Evolutionary conservation across 805 yeast species (phyloP).

Genomic region (Candida krabiensis): DNA sequence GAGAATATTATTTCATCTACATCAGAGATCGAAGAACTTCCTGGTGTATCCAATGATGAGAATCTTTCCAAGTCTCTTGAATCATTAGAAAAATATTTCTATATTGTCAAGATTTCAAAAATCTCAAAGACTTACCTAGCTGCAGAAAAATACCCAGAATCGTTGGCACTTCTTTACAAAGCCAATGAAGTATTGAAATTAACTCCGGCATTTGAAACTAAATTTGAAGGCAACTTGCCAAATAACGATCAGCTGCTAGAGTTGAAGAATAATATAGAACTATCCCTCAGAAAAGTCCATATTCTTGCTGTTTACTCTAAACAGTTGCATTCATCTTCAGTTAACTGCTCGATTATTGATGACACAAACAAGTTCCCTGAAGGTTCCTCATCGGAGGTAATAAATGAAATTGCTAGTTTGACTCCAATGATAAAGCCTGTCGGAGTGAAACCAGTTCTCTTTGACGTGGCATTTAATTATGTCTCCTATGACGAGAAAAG

Average conservation of each 20-base stretch:
- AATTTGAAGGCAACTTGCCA: slow-evolving; percentile 45
- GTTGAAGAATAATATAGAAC: slow-evolving; percentile 23
- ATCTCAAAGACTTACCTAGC: slow-evolving; percentile 47
- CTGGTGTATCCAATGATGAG: slow-evolving; percentile 90
- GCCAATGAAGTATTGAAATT: slow-evolving; percentile 23
- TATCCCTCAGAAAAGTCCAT: slow-evolving; percentile 35
- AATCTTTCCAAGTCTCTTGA: slow-evolving; percentile 56
- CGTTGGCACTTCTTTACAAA: slow-evolving; percentile 44
- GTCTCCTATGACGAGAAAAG: slow-evolving; percentile 50
- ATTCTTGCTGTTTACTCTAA: slow-evolving; percentile 48
- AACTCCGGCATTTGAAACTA: slow-evolving; percentile 19
- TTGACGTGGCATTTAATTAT: slow-evolving; percentile 87
- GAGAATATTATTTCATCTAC: slow-evolving; percentile 54
- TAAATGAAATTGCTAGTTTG: slow-evolving; percentile 33
- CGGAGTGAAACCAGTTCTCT: slow-evolving; percentile 83
- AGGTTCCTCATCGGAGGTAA: slow-evolving; percentile 28
- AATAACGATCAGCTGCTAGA: slow-evolving; percentile 32
- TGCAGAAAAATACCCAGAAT: slow-evolving; percentile 41
- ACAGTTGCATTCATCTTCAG: slow-evolving; percentile 19
- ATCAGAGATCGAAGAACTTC: slow-evolving; percentile 68
- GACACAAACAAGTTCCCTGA: slow-evolving; percentile 29
- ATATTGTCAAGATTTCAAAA: slow-evolving; percentile 40
- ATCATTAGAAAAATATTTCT: slow-evolving; percentile 47
- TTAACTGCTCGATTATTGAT: slow-evolving; percentile 30
- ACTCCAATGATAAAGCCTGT: slow-evolving; percentile 53